These are phyloP conservation scores for Xerocomus spinulosus DNA, from an alignment of 768 basidiomycete genomes.

Conservation along the genomic window DNA sequence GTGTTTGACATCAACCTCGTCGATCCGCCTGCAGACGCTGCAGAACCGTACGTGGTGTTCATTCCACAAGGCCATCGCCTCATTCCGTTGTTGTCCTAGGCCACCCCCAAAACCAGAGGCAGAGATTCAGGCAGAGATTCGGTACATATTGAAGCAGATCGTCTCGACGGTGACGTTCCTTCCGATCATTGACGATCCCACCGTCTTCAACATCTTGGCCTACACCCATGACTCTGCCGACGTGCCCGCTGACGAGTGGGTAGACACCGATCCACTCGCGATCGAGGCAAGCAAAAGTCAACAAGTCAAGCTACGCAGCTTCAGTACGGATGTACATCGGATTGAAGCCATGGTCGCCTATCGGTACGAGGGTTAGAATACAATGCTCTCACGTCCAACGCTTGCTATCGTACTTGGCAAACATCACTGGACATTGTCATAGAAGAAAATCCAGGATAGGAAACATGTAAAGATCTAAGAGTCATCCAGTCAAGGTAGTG, in stretches of 20 bases:
- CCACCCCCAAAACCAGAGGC: slow-evolving; percentile 65
- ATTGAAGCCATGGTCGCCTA: slow-evolving; percentile 99
- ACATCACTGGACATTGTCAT: slow-evolving; percentile 1
- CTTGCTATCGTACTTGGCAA: background rate
- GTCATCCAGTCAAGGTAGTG: slow-evolving; percentile 7
- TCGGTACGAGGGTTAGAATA: slow-evolving; percentile 72
- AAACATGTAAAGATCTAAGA: background rate
- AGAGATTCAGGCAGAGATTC: slow-evolving; percentile 95
- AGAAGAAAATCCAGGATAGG: background rate
- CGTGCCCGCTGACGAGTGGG: slow-evolving; percentile 91
- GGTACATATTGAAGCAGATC: slow-evolving; percentile 97
- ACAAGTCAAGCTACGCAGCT: slow-evolving; percentile 91
- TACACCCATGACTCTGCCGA: slow-evolving; percentile 92
- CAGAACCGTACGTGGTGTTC: slow-evolving; percentile 52
- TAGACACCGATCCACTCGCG: slow-evolving; percentile 87
- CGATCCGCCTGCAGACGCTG: slow-evolving; percentile 50
- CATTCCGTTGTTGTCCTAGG: slow-evolving; percentile 35
- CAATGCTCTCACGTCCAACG: background rate
- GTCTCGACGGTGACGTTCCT: slow-evolving; percentile 95
- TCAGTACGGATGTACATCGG: slow-evolving; percentile 96
- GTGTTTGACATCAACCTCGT: slow-evolving; percentile 93
- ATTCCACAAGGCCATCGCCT: too few species aligned
- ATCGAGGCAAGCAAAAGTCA: slow-evolving; percentile 93
- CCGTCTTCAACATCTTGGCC: slow-evolving; percentile 95
- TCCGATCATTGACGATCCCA: slow-evolving; percentile 90